Evolutionary conservation across 192 early-diverging fungal genomes (phyloP).

Genomic region (Helicostylum pulchrum): DNA sequence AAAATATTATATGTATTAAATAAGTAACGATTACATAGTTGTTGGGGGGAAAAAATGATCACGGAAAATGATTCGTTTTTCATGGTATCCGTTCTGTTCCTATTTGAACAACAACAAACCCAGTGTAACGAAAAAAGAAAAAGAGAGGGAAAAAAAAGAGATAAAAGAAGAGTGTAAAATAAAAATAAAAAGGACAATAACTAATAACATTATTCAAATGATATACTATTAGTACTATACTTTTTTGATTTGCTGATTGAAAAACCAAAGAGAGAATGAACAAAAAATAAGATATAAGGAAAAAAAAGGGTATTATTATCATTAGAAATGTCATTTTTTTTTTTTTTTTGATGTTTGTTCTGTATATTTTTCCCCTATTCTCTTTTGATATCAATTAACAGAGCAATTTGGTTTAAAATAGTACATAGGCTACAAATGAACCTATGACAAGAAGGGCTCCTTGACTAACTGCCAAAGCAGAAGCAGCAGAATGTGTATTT

Average conservation of each 20-base stretch:
- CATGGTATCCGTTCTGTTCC: not conserved
- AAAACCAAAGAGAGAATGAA: not conserved
- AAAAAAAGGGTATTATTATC: slow-evolving; percentile 5
- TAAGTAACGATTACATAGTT: slow-evolving; percentile 18
- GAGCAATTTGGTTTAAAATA: not conserved
- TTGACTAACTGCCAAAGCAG: slow-evolving; percentile 9
- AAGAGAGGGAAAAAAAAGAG: not conserved
- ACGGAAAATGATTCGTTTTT: not conserved
- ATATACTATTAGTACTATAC: too few relatives aligned
- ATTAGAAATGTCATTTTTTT: slow-evolving; percentile 3
- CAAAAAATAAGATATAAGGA: not conserved
- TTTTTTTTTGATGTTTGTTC: not conserved
- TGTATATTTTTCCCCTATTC: not conserved
- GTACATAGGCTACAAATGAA: slow-evolving; percentile 2
- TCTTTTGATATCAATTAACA: not conserved
- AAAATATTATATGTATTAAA: slow-evolving; percentile 18
- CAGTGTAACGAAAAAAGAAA: not conserved
- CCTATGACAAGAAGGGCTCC: slow-evolving; percentile 5
- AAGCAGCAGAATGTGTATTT: slow-evolving; percentile 13
- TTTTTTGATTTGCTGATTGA: too few relatives aligned
- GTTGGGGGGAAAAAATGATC: not conserved
- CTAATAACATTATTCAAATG: not conserved
- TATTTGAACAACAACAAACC: not conserved
- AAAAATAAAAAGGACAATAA: slow-evolving; percentile 2
- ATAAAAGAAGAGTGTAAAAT: slow-evolving; percentile 1